phyloP scores from a whole-genome alignment of 176 grass and related monocot genomes.

The Paspalum notatum region DNA sequence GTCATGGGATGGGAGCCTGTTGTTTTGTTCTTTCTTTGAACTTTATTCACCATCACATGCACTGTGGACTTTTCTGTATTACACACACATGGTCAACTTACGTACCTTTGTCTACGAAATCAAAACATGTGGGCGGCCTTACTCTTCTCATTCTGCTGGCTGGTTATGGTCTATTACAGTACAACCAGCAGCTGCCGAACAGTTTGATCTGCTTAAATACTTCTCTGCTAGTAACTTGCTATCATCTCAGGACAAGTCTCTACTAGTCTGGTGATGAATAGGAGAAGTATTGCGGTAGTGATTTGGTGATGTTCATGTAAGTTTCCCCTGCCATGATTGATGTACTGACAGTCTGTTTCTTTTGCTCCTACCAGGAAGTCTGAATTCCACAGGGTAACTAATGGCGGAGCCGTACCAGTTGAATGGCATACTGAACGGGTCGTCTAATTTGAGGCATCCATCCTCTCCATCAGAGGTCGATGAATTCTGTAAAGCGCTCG shows the following conservation, averaged over 20 bases:
- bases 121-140: neutral
- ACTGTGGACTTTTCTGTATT: conserved; percentile 13
- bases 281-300: neutral
- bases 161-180: neutral
- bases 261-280: neutral
- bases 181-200: neutral
- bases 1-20: neutral
- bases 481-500: conserved; percentile 79
- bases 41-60: conserved; percentile 7
- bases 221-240: neutral
- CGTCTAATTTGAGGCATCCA: conserved; percentile 46
- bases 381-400: conserved; percentile 38
- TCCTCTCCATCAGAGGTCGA: conserved; percentile 60
- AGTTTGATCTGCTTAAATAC: neutral
- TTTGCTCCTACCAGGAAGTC: conserved; percentile 44
- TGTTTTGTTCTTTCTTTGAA: neutral
- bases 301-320: neutral
- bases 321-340: neutral
- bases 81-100: conserved; percentile 17
- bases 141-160: neutral
- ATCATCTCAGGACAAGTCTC: neutral
- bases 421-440: conserved; percentile 54
- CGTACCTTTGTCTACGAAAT: conserved; percentile 1
- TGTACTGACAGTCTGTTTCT: neutral
- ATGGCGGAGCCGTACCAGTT: conserved; percentile 53